A percentile compares a stretch with the other conserved stretches of the same genome.
These are phyloP conservation scores for Phycomyces nitens DNA, from an alignment of 192 early-diverging fungal genomes.

Conservation along the genomic window DNA sequence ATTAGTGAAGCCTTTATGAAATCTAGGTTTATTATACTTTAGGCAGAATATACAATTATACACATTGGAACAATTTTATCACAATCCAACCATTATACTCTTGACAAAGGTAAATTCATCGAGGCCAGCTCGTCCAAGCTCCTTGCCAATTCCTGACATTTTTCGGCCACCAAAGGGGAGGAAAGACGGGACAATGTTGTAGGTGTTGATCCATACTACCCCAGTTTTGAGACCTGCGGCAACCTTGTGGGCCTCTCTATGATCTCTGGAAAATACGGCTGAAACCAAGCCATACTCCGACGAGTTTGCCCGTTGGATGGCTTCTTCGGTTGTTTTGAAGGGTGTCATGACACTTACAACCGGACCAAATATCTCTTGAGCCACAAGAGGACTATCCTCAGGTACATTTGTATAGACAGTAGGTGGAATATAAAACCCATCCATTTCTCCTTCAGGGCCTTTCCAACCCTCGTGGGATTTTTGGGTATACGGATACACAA, in stretches of 20 bases:
- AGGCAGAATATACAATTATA: too few species aligned
- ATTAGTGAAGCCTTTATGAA: too few species aligned
- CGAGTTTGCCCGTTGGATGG: constrained; percentile 46
- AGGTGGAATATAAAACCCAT: constrained; percentile 56
- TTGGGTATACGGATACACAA: constrained; percentile 42
- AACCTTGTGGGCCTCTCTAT: constrained; percentile 37
- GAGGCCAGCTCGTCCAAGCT: constrained; percentile 51
- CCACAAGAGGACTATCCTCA: constrained; percentile 40
- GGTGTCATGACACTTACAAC: constrained; percentile 51
- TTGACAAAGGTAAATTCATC: constrained; percentile 49
- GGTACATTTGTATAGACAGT: constrained; percentile 53
- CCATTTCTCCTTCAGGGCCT: background rate
- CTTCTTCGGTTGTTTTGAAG: constrained; percentile 46
- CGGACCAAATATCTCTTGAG: constrained; percentile 59
- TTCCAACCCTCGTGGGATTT: constrained; percentile 32
- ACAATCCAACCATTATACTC: constrained; percentile 27
- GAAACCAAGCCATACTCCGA: constrained; percentile 50
- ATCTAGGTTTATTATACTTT: too few species aligned
- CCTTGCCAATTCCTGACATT: constrained; percentile 57
- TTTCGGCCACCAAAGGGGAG: constrained; percentile 62
- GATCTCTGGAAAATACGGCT: constrained; percentile 50
- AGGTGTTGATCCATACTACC: constrained; percentile 59
- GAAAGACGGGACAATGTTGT: constrained; percentile 50
- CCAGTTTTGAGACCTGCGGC: constrained; percentile 45
- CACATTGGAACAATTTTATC: too few species aligned